Conservation (phyloP, 2,329 filamentous ascomycete species). For the Calonectria hongkongensis region DNA sequence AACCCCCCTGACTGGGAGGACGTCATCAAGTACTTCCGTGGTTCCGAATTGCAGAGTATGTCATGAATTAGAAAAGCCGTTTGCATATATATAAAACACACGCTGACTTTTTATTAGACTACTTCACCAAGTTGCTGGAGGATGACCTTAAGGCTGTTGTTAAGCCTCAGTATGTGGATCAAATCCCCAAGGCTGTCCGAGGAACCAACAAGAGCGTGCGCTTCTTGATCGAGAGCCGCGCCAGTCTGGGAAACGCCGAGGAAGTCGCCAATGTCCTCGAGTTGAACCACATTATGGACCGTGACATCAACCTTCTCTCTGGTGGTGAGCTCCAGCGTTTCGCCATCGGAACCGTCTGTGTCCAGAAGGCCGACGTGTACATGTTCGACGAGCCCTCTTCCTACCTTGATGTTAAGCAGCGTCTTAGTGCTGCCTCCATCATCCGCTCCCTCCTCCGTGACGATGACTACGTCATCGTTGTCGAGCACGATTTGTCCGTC, state of each 20-base stretch:
- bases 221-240: conserved; percentile 84
- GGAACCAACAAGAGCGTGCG: conserved; percentile 87
- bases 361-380: conserved; percentile 97
- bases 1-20: conserved; percentile 99
- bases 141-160: conserved; percentile 98
- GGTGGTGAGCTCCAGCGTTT: conserved; percentile 99
- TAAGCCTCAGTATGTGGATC: conserved; percentile 99
- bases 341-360: conserved; percentile 95
- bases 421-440: conserved; percentile 91
- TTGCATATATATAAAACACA: background rate
- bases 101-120: conserved; percentile 72
- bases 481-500: conserved; percentile 99
- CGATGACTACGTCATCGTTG: conserved; percentile 97
- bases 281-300: conserved; percentile 90
- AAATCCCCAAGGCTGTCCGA: conserved; percentile 95
- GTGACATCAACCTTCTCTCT: conserved; percentile 92
- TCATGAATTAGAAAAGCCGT: conserved; percentile 38
- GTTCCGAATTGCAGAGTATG: conserved; percentile 96
- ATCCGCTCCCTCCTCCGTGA: conserved; percentile 93
- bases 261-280: conserved; percentile 90
- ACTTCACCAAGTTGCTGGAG: conserved; percentile 98
- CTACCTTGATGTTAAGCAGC: conserved; percentile 99
- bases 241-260: conserved; percentile 86
- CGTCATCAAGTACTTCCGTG: conserved; percentile 98
- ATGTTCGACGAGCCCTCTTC: conserved; percentile 99